Evolutionary conservation across 352 stramenopile genomes (phyloP).

Genomic region (Globisporangium apiculatum): DNA sequence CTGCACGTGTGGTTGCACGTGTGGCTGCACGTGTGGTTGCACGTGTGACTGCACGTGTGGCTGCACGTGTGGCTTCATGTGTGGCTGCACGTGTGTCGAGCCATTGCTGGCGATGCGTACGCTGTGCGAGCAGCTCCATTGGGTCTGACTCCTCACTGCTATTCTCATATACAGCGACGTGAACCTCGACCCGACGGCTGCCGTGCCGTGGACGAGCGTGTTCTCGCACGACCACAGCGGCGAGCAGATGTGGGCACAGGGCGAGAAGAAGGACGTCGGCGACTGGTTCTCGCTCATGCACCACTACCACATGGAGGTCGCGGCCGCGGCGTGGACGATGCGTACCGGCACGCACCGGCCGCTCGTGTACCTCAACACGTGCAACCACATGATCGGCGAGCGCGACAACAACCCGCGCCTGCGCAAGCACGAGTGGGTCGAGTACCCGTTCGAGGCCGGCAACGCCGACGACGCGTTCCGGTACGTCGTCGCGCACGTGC

Average conservation of each 20-base stretch:
- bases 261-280: slow-evolving; percentile 72
- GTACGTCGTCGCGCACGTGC: slow-evolving; percentile 76
- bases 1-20: not conserved
- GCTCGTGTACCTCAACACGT: slow-evolving; percentile 83
- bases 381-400: slow-evolving; percentile 88
- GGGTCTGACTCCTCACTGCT: no score
- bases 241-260: slow-evolving; percentile 76
- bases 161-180: slow-evolving; percentile 29
- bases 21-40: not conserved
- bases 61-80: not conserved
- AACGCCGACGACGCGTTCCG: slow-evolving; percentile 60
- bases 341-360: slow-evolving; percentile 39
- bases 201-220: slow-evolving; percentile 50
- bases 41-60: not conserved
- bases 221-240: slow-evolving; percentile 72
- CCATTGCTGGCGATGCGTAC: no score
- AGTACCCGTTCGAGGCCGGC: slow-evolving; percentile 76
- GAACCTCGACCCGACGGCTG: slow-evolving; percentile 36
- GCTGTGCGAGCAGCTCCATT: no score
- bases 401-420: slow-evolving; percentile 73
- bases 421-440: slow-evolving; percentile 71
- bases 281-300: slow-evolving; percentile 89
- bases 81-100: not conserved
- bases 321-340: slow-evolving; percentile 38
- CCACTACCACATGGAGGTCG: slow-evolving; percentile 66